Base-by-base conservation (phyloP, 495 filamentous ascomycete species). In the Hyaloscypha variabilis region DNA sequence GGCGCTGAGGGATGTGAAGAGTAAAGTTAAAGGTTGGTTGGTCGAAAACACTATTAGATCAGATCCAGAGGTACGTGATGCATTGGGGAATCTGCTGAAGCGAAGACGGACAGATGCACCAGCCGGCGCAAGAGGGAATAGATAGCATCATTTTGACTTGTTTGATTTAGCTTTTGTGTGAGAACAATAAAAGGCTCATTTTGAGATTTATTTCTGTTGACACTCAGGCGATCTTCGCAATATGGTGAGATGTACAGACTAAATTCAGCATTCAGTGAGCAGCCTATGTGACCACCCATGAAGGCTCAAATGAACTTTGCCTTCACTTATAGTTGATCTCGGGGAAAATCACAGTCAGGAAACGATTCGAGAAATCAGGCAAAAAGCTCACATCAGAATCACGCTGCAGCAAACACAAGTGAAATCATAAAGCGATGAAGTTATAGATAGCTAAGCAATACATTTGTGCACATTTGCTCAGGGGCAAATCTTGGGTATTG, bases 1-100 rank as follows among this genome's bases (percentile, higher is more conserved):
- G 66, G 82, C 81, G 8, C 77, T 90, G 63, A 75, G 75, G 28
- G 81, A 80, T 39, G 73, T 94, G 65, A 83, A 85, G 49, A 80
- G 81, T 46, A 90, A 88, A 60, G 83, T 94, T 70, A 88, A 85
- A 75, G 90, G 93, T 65, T 92, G 91, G 80, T 76, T 95, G 63
- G 85, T 95, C 31, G 81, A 92, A 70, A 90, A 88, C 64, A 88
- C 89, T 8, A 88, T 94, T 46, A 77, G 88, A 60, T 78, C 79
- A 51, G 90, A 91, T 77, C 88, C 88, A 17, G 90, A 89, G 79
- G 91, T 95, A 58, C 84, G 88, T 71, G 85, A 90, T 72, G 91
- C 91, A 19, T 77, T 93, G 60, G 89, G 85, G 34, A 80, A 81
- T 60, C 84, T 86, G 59, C 67, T 90, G 52, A 77, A 84, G 71